phyloP scores from a whole-genome alignment of 2,329 filamentous ascomycete genomes.

The Alternaria arborescens region DNA sequence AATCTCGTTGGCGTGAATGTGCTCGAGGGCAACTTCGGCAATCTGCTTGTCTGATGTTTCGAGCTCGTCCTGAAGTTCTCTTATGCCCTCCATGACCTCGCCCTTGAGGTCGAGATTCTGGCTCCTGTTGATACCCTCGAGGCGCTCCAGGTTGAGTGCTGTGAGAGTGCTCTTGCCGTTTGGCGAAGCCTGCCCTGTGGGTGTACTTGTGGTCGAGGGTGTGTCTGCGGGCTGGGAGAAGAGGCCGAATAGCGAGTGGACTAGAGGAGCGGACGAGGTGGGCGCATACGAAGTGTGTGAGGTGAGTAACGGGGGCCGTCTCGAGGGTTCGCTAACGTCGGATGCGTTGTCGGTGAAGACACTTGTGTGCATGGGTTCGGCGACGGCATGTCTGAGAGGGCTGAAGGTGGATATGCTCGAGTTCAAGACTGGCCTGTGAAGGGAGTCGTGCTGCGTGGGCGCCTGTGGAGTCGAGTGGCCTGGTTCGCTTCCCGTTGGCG shows the following conservation, averaged over 20 bases:
- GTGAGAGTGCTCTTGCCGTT: constrained; percentile 52
- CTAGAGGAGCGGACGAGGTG: constrained; percentile 60
- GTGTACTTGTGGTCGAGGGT: constrained; percentile 57
- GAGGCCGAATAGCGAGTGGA: constrained; percentile 86
- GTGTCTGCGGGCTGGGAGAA: constrained; percentile 73
- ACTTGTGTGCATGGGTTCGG: constrained; percentile 46
- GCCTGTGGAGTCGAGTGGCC: constrained; percentile 58
- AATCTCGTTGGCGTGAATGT: constrained; percentile 92
- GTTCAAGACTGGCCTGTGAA: constrained; percentile 48
- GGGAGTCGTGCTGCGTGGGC: constrained; percentile 47
- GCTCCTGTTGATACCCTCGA: constrained; percentile 50
- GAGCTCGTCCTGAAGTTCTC: constrained; percentile 95
- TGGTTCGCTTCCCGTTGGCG: constrained; percentile 65
- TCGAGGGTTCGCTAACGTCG: constrained; percentile 47
- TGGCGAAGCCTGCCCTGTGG: constrained; percentile 62
- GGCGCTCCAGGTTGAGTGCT: constrained; percentile 49
- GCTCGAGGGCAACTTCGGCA: constrained; percentile 83
- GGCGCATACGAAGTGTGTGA: constrained; percentile 70
- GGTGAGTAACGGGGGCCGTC: constrained; percentile 69
- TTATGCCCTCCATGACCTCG: constrained; percentile 92
- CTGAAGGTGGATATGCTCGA: constrained; percentile 58
- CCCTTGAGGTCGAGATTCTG: constrained; percentile 76
- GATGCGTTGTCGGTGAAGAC: constrained; percentile 43
- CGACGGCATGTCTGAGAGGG: constrained; percentile 55
- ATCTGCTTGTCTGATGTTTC: constrained; percentile 94